Evolutionary conservation across 495 filamentous ascomycete genomes (phyloP).

Genomic region (Podospora pseudopauciseta): DNA sequence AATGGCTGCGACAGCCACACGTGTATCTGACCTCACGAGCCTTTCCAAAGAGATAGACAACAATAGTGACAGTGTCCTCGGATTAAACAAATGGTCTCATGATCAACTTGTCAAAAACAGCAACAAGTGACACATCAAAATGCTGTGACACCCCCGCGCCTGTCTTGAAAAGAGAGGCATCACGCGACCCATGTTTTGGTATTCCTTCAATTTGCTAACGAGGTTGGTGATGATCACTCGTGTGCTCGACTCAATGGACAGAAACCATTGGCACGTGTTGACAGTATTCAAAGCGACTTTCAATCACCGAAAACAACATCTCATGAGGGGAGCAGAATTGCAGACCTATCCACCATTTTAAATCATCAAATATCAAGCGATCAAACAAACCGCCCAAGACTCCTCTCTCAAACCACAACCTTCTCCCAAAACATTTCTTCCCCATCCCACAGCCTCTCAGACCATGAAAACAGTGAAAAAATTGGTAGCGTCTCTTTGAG

Average conservation of each 20-base stretch:
- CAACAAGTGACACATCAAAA: not conserved
- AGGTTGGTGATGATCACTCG: not conserved
- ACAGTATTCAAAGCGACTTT: too few relatives aligned
- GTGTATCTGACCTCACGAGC: not conserved
- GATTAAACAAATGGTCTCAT: not conserved
- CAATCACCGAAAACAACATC: too few relatives aligned
- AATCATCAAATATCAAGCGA: too few relatives aligned
- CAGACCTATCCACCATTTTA: too few relatives aligned
- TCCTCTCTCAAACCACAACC: not conserved
- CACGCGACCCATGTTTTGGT: not conserved
- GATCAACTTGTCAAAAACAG: not conserved
- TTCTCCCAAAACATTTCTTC: not conserved
- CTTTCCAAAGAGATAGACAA: not conserved
- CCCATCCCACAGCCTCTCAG: not conserved
- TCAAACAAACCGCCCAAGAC: too few relatives aligned
- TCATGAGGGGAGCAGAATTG: too few relatives aligned
- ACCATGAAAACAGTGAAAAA: constrained; percentile 42
- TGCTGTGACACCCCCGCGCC: not conserved
- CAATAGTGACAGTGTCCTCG: too few relatives aligned
- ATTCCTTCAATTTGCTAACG: not conserved
- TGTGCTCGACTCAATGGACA: too few relatives aligned
- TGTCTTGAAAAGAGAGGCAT: not conserved
- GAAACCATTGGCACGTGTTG: too few relatives aligned
- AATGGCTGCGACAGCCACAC: not conserved
- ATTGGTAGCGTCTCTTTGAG: constrained; percentile 94